phyloP scores from a whole-genome alignment of 208 protist genomes.

The Lotmaria passim region DNA sequence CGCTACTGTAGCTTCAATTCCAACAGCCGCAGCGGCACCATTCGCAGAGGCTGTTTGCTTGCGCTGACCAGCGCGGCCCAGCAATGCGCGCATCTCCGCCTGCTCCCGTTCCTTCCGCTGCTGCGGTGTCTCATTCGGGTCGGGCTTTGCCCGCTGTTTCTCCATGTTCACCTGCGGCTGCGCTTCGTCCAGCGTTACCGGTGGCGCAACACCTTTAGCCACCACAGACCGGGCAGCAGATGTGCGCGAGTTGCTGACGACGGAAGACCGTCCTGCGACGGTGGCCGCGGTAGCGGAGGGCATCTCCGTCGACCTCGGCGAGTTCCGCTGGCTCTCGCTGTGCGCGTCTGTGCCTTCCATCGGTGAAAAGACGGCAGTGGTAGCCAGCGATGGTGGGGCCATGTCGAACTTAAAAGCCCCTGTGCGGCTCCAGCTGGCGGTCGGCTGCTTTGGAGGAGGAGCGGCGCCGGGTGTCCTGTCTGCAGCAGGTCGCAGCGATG shows the following conservation, averaged over 20 bases:
- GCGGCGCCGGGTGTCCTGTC: too few relatives aligned
- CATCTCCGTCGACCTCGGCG: neutral
- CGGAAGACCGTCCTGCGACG: neutral
- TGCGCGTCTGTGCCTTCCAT: constrained; percentile 4
- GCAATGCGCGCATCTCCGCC: constrained; percentile 29
- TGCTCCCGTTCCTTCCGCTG: constrained; percentile 22
- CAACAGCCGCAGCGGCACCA: too few relatives aligned
- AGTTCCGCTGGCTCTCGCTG: neutral
- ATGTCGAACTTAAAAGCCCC: constrained; percentile 30
- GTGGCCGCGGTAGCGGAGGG: neutral
- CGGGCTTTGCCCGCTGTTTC: neutral
- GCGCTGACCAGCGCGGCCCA: constrained; percentile 7
- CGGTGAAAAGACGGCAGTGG: constrained; percentile 26
- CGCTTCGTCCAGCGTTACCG: neutral
- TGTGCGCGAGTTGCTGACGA: neutral
- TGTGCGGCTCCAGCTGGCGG: constrained; percentile 11
- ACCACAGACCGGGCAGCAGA: too few relatives aligned
- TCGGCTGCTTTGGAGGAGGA: neutral
- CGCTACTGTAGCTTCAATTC: neutral
- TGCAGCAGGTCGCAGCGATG: too few relatives aligned
- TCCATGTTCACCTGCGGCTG: neutral
- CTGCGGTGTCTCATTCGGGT: constrained; percentile 16
- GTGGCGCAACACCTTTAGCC: too few relatives aligned
- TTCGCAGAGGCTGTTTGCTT: neutral
- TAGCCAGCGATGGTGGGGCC: neutral